These are phyloP conservation scores for Chloris gayana DNA, from an alignment of 176 grass and related monocot species.

Conservation along the genomic window DNA sequence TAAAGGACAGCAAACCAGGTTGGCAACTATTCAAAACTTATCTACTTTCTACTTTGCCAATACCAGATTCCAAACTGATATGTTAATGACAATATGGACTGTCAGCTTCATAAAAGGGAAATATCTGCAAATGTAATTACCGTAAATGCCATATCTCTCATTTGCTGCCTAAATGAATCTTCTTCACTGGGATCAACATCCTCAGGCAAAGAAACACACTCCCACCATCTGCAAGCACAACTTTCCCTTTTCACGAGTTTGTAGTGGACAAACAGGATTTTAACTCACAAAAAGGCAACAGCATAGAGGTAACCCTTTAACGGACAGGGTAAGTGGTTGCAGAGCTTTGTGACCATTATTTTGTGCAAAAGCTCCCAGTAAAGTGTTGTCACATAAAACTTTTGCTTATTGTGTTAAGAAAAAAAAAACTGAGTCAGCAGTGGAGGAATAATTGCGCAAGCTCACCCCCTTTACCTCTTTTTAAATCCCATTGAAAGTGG, in stretches of 20 bases:
- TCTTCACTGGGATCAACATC: constrained; percentile 71
- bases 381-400: constrained; percentile 1
- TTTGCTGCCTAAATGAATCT: constrained; percentile 79
- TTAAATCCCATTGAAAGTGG: constrained; percentile 96
- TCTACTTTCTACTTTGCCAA: background rate
- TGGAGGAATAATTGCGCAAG: constrained; percentile 14
- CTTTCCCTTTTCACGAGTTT: background rate
- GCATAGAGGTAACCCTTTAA: background rate
- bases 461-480: constrained; percentile 61
- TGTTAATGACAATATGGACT: background rate
- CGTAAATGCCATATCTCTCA: constrained; percentile 77
- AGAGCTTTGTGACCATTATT: background rate
- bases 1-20: background rate
- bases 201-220: constrained; percentile 92
- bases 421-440: background rate
- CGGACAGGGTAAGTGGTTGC: constrained; percentile 20
- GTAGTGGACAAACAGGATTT: constrained; percentile 1
- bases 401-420: background rate
- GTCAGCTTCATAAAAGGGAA: constrained; percentile 12
- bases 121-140: constrained; percentile 46
- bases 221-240: constrained; percentile 88
- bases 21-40: background rate
- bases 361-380: no score
- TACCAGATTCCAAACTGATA: background rate
- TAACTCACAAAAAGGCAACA: constrained; percentile 2